These are phyloP conservation scores for Multifurca ochricompacta DNA, from an alignment of 768 basidiomycete genomes.

Conservation along the genomic window DNA sequence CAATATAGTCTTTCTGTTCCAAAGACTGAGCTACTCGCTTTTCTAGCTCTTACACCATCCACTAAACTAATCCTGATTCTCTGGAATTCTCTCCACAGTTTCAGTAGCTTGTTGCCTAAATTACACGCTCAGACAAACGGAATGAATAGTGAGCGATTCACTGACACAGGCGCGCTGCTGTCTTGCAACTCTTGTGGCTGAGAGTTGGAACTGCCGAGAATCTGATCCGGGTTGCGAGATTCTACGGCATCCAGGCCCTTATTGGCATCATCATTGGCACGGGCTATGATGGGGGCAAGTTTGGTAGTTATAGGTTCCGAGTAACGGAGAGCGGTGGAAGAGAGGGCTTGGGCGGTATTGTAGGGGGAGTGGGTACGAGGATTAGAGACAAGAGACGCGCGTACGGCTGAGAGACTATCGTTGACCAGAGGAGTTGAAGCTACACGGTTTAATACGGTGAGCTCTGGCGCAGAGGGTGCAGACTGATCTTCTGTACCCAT, in stretches of 20 bases:
- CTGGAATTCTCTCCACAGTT: conserved; percentile 58
- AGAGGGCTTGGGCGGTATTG: conserved; percentile 52
- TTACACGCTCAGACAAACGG: neutral
- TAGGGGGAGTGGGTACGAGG: conserved; percentile 58
- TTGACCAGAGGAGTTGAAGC: conserved; percentile 68
- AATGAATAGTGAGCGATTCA: conserved; percentile 8
- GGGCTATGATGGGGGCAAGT: conserved; percentile 56
- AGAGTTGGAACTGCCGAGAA: conserved; percentile 59
- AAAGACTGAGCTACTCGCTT: too few relatives aligned
- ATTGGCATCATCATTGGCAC: conserved; percentile 62
- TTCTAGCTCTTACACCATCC: too few relatives aligned
- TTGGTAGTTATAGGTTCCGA: conserved; percentile 59
- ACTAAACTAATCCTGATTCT: too few relatives aligned
- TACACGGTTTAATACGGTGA: conserved; percentile 57
- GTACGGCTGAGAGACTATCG: conserved; percentile 52
- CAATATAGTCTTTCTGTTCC: too few relatives aligned
- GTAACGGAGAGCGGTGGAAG: conserved; percentile 33
- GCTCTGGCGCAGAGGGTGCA: conserved; percentile 36
- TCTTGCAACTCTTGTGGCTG: conserved; percentile 63
- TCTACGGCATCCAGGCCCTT: conserved; percentile 68
- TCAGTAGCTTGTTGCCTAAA: conserved; percentile 61
- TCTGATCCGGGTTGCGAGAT: conserved; percentile 60
- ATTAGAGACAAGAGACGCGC: conserved; percentile 51
- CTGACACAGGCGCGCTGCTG: conserved; percentile 60
- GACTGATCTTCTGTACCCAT: conserved; percentile 30